phyloP scores from a whole-genome alignment of 2,329 filamentous ascomycete genomes.

The Cordyceps militaris region DNA sequence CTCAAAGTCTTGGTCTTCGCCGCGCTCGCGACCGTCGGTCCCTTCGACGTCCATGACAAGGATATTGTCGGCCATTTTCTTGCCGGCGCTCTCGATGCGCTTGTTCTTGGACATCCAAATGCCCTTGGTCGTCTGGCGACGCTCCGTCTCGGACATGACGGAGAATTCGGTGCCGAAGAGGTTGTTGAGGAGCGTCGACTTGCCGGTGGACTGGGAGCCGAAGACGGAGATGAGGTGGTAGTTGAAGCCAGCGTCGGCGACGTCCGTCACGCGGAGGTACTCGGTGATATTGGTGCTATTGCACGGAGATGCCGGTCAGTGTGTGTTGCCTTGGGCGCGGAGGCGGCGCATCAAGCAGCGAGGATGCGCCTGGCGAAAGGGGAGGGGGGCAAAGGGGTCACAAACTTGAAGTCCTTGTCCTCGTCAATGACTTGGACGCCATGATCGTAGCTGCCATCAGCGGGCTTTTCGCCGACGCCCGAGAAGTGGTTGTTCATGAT shows the following conservation, averaged over 20 bases:
- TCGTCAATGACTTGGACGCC: slow-evolving; percentile 91
- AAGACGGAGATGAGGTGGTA: slow-evolving; percentile 99
- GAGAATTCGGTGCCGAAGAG: slow-evolving; percentile 94
- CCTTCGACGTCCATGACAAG: slow-evolving; percentile 99
- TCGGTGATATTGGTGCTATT: slow-evolving; percentile 66
- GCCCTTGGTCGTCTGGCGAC: slow-evolving; percentile 95
- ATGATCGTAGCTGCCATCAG: slow-evolving; percentile 70
- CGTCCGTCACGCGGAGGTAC: slow-evolving; percentile 73
- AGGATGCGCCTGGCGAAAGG: slow-evolving; percentile 12
- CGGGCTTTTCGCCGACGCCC: slow-evolving; percentile 58
- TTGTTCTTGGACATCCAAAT: slow-evolving; percentile 99
- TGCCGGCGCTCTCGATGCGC: slow-evolving; percentile 42
- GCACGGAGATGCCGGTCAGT: slow-evolving; percentile 15
- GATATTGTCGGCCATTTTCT: slow-evolving; percentile 89
- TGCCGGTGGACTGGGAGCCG: slow-evolving; percentile 95
- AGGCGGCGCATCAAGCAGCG: slow-evolving; percentile 2
- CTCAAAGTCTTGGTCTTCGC: slow-evolving; percentile 98
- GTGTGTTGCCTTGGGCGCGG: neutral
- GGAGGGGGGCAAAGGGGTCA: slow-evolving; percentile 13
- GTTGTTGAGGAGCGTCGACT: slow-evolving; percentile 92
- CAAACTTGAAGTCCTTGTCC: slow-evolving; percentile 89
- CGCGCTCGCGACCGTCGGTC: slow-evolving; percentile 90
- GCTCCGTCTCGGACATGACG: slow-evolving; percentile 93
- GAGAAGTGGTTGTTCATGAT: slow-evolving; percentile 77
- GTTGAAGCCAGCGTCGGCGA: slow-evolving; percentile 90